phyloP scores from a whole-genome alignment of 83 land plant species.

The Isoetes engelmannii region DNA sequence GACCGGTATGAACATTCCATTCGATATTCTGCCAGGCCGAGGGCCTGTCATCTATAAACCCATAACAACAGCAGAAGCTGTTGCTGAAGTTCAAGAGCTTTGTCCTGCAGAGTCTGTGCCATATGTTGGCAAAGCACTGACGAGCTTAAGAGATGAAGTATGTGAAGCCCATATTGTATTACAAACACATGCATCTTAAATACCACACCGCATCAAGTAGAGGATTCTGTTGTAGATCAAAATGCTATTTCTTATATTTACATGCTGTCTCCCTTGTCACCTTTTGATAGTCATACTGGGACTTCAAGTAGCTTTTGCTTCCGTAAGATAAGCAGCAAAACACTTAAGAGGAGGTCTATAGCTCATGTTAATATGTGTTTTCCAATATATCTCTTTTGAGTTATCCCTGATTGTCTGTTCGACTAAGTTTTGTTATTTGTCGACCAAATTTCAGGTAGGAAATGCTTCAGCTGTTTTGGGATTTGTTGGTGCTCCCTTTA shows the following conservation, averaged over 20 bases:
- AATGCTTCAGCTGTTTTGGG: slow-evolving; percentile 88
- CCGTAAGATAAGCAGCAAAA: no score
- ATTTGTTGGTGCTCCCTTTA: slow-evolving; percentile 95
- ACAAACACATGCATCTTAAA: neutral
- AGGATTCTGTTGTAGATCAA: neutral
- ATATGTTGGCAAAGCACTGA: slow-evolving; percentile 82
- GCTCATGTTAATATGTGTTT: no score
- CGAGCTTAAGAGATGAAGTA: slow-evolving; percentile 56
- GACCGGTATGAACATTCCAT: slow-evolving; percentile 95
- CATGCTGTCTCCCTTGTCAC: neutral
- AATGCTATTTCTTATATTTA: neutral
- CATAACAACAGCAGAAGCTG: slow-evolving; percentile 56
- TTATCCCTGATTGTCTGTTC: neutral
- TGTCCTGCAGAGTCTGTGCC: slow-evolving; percentile 79
- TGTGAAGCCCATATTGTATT: neutral
- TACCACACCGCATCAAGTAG: neutral
- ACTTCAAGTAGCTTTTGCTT: no score
- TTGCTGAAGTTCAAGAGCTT: slow-evolving; percentile 75
- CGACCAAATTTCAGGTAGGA: slow-evolving; percentile 47
- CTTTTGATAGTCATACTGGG: slow-evolving; percentile 7
- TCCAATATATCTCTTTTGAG: neutral
- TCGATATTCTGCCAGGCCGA: slow-evolving; percentile 82
- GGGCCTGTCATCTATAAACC: slow-evolving; percentile 84
- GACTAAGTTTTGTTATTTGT: neutral
- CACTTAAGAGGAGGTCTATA: no score